A percentile compares a stretch with the other conserved stretches of the same genome.
These are phyloP conservation scores for Scheffersomyces ergatensis DNA, from an alignment of 805 yeast species.

Conservation along the genomic window DNA sequence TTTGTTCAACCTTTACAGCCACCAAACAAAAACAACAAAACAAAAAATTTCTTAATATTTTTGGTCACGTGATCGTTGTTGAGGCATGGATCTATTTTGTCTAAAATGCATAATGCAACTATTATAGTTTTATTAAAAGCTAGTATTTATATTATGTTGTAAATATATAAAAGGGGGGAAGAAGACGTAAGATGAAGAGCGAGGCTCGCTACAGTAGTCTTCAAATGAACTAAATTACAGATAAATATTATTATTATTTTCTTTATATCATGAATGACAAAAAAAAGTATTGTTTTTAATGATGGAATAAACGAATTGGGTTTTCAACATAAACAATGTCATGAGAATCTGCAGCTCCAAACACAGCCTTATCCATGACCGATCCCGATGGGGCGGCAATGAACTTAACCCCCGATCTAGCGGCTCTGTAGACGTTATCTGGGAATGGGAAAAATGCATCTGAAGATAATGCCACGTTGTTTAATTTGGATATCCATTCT, in stretches of 20 bases:
- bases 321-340: conserved; percentile 93
- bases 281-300: conserved; percentile 50
- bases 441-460: conserved; percentile 99
- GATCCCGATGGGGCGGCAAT: conserved; percentile 98
- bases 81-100: too few species aligned
- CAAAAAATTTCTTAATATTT: too few species aligned
- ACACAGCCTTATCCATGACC: conserved; percentile 95
- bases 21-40: too few species aligned
- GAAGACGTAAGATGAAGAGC: too few species aligned
- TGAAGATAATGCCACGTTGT: conserved; percentile 86
- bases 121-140: too few species aligned
- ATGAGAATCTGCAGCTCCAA: conserved; percentile 91
- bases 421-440: conserved; percentile 97
- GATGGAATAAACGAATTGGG: conserved; percentile 98
- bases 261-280: too few species aligned
- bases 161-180: not conserved
- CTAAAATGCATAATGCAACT: too few species aligned
- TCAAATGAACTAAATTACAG: not conserved
- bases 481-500: conserved; percentile 81
- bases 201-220: too few species aligned
- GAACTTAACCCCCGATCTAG: conserved; percentile 91
- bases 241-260: too few species aligned
- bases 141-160: not conserved
- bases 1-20: too few species aligned
- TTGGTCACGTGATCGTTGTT: too few species aligned